These are phyloP conservation scores for Striga hermonthica DNA, from an alignment of 305 asterid species.

Conservation along the genomic window DNA sequence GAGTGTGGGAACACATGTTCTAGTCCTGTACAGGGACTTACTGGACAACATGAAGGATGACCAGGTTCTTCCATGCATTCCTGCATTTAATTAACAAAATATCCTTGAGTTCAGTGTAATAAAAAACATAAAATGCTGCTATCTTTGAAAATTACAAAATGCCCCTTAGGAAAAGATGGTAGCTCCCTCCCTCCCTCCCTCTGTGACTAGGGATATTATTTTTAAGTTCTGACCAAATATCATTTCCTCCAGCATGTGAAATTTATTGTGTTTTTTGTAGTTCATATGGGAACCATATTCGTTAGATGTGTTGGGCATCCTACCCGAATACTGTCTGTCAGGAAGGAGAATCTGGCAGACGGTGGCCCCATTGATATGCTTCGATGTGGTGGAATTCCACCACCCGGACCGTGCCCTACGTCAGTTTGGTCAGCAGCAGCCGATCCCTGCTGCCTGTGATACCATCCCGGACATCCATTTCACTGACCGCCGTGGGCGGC, in stretches of 20 bases:
- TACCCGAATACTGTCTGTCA: conserved; percentile 64
- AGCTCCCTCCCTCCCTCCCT: no score
- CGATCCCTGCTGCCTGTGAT: conserved; percentile 61
- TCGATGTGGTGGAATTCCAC: conserved; percentile 75
- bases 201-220: no score
- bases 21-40: conserved; percentile 53
- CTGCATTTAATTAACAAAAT: not conserved
- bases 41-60: conserved; percentile 62
- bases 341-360: conserved; percentile 75
- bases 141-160: not conserved
- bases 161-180: no score
- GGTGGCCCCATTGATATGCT: conserved; percentile 75
- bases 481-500: conserved; percentile 76
- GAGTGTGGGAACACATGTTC: conserved; percentile 57
- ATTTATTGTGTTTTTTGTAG: conserved; percentile 38
- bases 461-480: conserved; percentile 69
- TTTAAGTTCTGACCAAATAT: not conserved
- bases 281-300: conserved; percentile 83
- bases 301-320: conserved; percentile 44
- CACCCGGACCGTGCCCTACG: conserved; percentile 71
- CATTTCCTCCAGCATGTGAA: conserved; percentile 13
- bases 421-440: conserved; percentile 66
- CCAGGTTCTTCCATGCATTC: conserved; percentile 38
- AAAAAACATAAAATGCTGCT: not conserved
- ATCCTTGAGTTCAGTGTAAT: not conserved